Base-by-base conservation (phyloP, 2,329 filamentous ascomycete genomes). In the Talaromyces sp. region DNA sequence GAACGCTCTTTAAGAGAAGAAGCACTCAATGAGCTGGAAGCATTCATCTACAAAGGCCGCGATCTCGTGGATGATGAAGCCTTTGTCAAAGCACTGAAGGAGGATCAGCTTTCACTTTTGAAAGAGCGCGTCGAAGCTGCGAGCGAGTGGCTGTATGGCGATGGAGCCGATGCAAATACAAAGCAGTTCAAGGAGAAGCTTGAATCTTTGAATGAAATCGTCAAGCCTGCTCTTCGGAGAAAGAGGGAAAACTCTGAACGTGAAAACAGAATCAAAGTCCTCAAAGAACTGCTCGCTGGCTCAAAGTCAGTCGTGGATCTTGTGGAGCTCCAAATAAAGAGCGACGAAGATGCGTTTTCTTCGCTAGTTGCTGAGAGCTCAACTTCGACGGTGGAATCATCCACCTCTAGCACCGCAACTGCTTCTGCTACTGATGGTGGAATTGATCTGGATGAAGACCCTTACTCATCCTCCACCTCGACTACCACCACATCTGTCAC, bases 111-210 rank as follows among this genome's bases (percentile, higher is more conserved):
- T 53, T 73, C 81, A 7, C 76, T 78, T n/a, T 82, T 98, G 13
- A 84, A 89, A 67, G 80, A 86, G 63, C 87, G 87, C 69, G 82
- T 91, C 43, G 82, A 84, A 63, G 84, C 85, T 55, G 84, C 86
- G 24, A 89, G 90, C 67, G 92, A 96, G 11, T 99, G 95, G 93
- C 86, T 99, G 62, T 95, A 96, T 72, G 90, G 85, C 17, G 92
- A 93, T 53, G 91, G 93, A 59, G 82, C 84, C 17, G 87, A 92
- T 55, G 93, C 95, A 4, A 81, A 84, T 38, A 87, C 87, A 61
- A 86, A 90, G 3, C 86, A 88, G 54, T 84, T 99, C 68, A 90
- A 88, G 73, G 82, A 84, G 59, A 91, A 88, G 72, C 84, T 96
- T 55, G 88, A 90, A 74, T 84, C 84, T 51, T 84, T 99, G 55